phyloP scores from a whole-genome alignment of 2,329 filamentous ascomycete genomes.

The Fusarium albidum region DNA sequence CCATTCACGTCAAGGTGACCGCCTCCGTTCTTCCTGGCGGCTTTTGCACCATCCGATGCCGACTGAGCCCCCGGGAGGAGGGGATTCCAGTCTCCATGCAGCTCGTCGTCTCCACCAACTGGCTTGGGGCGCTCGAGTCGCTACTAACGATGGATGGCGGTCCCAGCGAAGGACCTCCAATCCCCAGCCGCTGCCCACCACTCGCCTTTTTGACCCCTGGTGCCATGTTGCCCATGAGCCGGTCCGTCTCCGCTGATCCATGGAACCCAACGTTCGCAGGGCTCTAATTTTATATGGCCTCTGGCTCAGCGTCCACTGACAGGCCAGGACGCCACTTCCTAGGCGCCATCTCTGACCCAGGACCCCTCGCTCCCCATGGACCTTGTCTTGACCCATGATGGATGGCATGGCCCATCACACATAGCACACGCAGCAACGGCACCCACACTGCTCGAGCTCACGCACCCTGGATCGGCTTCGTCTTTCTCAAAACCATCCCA shows the following conservation, averaged over 20 bases:
- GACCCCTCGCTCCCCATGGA: constrained; percentile 39
- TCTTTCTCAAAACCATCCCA: constrained; percentile 41
- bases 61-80: constrained; percentile 13
- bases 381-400: constrained; percentile 48
- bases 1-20: constrained; percentile 33
- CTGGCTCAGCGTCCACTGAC: constrained; percentile 51
- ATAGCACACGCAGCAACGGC: constrained; percentile 39
- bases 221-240: constrained; percentile 36
- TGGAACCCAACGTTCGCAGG: constrained; percentile 41
- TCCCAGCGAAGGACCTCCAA: constrained; percentile 31
- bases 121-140: constrained; percentile 9
- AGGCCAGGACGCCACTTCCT: constrained; percentile 49
- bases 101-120: constrained; percentile 31
- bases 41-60: constrained; percentile 17
- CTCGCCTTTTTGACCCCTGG: constrained; percentile 33
- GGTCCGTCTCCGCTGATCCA: constrained; percentile 42
- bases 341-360: constrained; percentile 55
- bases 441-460: constrained; percentile 27
- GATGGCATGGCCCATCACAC: constrained; percentile 36
- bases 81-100: constrained; percentile 36
- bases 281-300: constrained; percentile 56
- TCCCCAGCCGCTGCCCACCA: constrained; percentile 37
- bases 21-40: constrained; percentile 29
- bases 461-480: constrained; percentile 30
- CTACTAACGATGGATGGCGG: constrained; percentile 12